Base-by-base conservation (phyloP, 441 rosid genomes). In the Pelargonium cotyledonis region DNA sequence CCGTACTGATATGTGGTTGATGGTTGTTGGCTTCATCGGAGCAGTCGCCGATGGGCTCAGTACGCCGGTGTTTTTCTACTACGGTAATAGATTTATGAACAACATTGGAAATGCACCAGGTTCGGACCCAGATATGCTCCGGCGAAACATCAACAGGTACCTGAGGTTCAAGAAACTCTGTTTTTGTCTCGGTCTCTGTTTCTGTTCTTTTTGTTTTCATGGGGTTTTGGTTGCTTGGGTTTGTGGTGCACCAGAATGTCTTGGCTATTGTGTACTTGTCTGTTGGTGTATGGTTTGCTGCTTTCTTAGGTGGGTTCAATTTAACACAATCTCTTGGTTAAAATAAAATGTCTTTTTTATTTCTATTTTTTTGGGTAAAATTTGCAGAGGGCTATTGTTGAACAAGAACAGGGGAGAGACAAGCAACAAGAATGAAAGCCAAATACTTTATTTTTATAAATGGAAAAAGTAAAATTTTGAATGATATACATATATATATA, bases 251-350 rank as follows among this genome's bases (percentile, higher is more conserved):
- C 3, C 9, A 11, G 7, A 92, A 88, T 71, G 79, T 90, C 18
- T 73, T 87, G 69, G 78, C 76, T 38, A 80, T 88, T 76, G 73
- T 87, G 71, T 89, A 85, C 79, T 67, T 89, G 75, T 91, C 96
- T 65, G 81, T 83, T 66, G 95, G 84, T 64, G 81, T 87, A 64
- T 89, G 93, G 91, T 70, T 89, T 72, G 79, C 83, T 49, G 85
- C 91, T 83, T 92, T 92, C 75, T 75, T 92, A 41, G 97, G 97
- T 92, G 65, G 31, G 31, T 26, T 26, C 2, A n/a, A n/a, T n/a
- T n/a, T n/a, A n/a, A n/a, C n/a, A n/a, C n/a, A n/a, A n/a, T n/a
- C n/a, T n/a, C n/a, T n/a, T 26, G 15, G 38, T 8, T 19, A 62
- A 12, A 4, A 16, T 7, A 19, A 2, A n/a, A 1, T 1, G 16